phyloP scores from a whole-genome alignment of 371 early-diverging fungal genomes.

The Homolaphlyctis polyrhiza region DNA sequence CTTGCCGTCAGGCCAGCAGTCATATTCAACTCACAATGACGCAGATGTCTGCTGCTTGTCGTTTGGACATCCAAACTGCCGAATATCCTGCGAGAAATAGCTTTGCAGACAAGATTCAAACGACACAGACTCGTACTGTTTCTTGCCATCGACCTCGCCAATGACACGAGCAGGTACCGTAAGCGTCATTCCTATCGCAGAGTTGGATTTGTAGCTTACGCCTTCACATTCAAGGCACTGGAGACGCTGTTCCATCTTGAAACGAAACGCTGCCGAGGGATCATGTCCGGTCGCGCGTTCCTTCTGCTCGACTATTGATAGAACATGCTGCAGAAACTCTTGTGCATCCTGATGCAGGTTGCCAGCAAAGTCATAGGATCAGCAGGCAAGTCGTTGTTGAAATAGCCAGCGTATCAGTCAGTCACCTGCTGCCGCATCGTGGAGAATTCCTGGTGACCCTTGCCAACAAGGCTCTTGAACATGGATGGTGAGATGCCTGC shows the following conservation, averaged over 20 bases:
- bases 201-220: conserved; percentile 68
- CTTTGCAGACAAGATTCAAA: conserved; percentile 69
- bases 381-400: neutral
- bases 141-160: conserved; percentile 13
- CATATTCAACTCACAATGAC: conserved; percentile 49
- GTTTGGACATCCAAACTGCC: conserved; percentile 74
- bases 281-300: conserved; percentile 59
- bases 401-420: neutral
- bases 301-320: conserved; percentile 65
- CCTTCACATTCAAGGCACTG: conserved; percentile 77
- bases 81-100: conserved; percentile 51
- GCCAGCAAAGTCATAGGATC: neutral
- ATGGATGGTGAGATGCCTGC: conserved; percentile 65
- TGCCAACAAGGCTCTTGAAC: conserved; percentile 88
- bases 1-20: no score
- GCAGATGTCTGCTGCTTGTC: conserved; percentile 68
- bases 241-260: conserved; percentile 71
- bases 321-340: conserved; percentile 83
- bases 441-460: conserved; percentile 86
- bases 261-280: conserved; percentile 74
- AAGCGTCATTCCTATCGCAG: conserved; percentile 57
- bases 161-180: conserved; percentile 64
- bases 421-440: conserved; percentile 89
- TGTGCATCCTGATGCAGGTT: conserved; percentile 90
- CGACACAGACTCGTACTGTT: conserved; percentile 57